Conservation (phyloP, 2,329 filamentous ascomycete species). For the Trichoderma sp. region DNA sequence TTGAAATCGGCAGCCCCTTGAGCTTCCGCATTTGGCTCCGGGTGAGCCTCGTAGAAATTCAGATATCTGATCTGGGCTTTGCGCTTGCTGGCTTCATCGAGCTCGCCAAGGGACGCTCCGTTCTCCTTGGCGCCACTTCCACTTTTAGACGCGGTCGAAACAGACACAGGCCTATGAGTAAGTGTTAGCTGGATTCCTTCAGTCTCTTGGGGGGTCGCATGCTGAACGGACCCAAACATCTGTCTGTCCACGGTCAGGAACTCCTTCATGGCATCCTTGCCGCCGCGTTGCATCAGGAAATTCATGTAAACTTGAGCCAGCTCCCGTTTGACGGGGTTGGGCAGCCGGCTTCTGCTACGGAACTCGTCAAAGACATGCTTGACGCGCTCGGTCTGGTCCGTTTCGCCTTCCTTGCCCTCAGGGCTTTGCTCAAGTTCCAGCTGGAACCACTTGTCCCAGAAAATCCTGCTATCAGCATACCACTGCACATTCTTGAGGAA, state of each 20-base stretch:
- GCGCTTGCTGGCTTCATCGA: constrained; percentile 50
- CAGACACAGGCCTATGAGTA: constrained; percentile 25
- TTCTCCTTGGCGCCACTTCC: constrained; percentile 44
- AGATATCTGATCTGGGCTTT: constrained; percentile 53
- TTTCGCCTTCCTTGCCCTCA: not conserved
- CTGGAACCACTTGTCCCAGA: constrained; percentile 85
- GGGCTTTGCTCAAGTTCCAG: constrained; percentile 78
- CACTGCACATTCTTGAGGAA: constrained; percentile 80
- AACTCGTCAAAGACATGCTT: constrained; percentile 77
- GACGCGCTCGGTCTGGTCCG: constrained; percentile 66
- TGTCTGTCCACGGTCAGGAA: constrained; percentile 81
- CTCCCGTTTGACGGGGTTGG: constrained; percentile 66
- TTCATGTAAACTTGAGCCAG: constrained; percentile 75
- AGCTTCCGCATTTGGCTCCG: constrained; percentile 45
- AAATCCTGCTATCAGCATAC: constrained; percentile 80
- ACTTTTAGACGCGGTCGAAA: constrained; percentile 23
- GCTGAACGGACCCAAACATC: constrained; percentile 69
- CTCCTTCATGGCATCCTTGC: constrained; percentile 79
- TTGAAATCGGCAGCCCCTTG: constrained; percentile 54
- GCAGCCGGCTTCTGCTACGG: constrained; percentile 68
- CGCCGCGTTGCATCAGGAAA: constrained; percentile 80
- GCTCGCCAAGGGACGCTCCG: constrained; percentile 40
- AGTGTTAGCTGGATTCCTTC: constrained; percentile 19
- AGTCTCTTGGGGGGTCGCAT: not conserved
- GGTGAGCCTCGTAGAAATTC: constrained; percentile 53